A percentile compares a stretch with the other conserved stretches of the same genome.
These are phyloP conservation scores for Hygrophorus pudorinus DNA, from an alignment of 768 basidiomycete species.

Conservation along the genomic window DNA sequence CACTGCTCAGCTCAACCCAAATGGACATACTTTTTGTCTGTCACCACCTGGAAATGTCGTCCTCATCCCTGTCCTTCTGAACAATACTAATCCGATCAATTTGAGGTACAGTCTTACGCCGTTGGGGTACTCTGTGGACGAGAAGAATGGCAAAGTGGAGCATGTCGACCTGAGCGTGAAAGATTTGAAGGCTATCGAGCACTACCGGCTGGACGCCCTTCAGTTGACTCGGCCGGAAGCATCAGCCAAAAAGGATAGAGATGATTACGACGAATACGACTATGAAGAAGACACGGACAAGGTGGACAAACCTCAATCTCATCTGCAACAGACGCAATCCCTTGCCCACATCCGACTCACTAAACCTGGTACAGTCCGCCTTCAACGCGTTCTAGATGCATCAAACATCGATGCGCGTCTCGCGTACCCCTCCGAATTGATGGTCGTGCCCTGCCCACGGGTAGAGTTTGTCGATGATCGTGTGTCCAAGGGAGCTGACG, in stretches of 20 bases:
- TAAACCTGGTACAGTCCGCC: slow-evolving; percentile 63
- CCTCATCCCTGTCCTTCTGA: slow-evolving; percentile 77
- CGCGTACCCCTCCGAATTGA: slow-evolving; percentile 49
- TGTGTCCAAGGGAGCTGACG: slow-evolving; percentile 21
- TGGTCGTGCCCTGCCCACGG: slow-evolving; percentile 74
- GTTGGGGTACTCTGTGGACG: slow-evolving; percentile 36
- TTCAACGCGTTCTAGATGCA: slow-evolving; percentile 65
- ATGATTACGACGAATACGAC: slow-evolving; percentile 63
- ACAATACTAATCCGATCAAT: slow-evolving; percentile 72
- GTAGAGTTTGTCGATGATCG: slow-evolving; percentile 52
- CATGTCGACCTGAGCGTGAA: slow-evolving; percentile 45
- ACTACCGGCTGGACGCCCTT: slow-evolving; percentile 41
- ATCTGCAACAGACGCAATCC: slow-evolving; percentile 66
- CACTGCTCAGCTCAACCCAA: slow-evolving; percentile 83
- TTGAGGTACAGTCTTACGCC: slow-evolving; percentile 69
- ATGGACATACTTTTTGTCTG: slow-evolving; percentile 65
- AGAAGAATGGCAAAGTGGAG: slow-evolving; percentile 32
- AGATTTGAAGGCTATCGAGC: slow-evolving; percentile 61
- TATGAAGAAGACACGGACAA: slow-evolving; percentile 46
- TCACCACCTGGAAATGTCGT: slow-evolving; percentile 40
- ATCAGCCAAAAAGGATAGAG: slow-evolving; percentile 20
- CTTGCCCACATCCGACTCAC: slow-evolving; percentile 62
- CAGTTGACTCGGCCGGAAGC: slow-evolving; percentile 32
- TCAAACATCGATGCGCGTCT: slow-evolving; percentile 61
- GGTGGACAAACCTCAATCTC: slow-evolving; percentile 17